A percentile compares a stretch with the other conserved stretches of the same genome.
Conservation (phyloP, 2,329 filamentous ascomycete species). For the Phyllosticta citribraziliensis region DNA sequence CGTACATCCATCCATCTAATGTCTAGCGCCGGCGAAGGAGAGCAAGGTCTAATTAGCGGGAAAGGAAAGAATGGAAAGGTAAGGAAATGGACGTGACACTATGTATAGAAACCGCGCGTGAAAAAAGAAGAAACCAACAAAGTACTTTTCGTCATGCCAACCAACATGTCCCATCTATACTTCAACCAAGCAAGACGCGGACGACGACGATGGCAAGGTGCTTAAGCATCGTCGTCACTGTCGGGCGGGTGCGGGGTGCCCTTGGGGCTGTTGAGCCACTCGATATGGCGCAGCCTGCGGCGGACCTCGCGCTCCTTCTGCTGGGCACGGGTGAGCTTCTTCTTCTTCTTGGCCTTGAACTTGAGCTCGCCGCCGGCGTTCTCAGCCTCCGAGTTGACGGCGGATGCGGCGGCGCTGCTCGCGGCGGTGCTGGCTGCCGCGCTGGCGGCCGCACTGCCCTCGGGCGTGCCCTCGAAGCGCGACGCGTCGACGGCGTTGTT, state of each 20-base stretch:
- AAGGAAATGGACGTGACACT: neutral
- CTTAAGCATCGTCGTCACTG: conserved; percentile 30
- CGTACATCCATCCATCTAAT: neutral
- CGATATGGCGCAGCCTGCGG: conserved; percentile 71
- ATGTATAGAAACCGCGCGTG: neutral
- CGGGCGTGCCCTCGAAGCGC: conserved; percentile 70
- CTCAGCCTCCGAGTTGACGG: conserved; percentile 74
- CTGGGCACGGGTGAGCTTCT: conserved; percentile 97
- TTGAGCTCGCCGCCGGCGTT: conserved; percentile 65
- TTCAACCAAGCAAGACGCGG: neutral
- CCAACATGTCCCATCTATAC: neutral
- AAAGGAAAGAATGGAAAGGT: neutral
- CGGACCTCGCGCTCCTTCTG: conserved; percentile 87
- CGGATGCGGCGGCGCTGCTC: conserved; percentile 42
- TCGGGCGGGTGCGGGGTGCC: conserved; percentile 31
- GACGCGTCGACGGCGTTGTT: conserved; percentile 63
- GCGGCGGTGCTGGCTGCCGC: conserved; percentile 27
- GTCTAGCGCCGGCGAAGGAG: neutral
- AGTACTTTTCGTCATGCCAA: neutral
- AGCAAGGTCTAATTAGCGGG: neutral
- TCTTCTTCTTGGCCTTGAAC: conserved; percentile 90
- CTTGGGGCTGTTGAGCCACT: conserved; percentile 64
- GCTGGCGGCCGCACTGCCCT: conserved; percentile 44
- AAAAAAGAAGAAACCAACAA: neutral
- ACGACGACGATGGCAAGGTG: neutral